Base-by-base conservation (phyloP, 495 filamentous ascomycete genomes). In the Poronia punctata region DNA sequence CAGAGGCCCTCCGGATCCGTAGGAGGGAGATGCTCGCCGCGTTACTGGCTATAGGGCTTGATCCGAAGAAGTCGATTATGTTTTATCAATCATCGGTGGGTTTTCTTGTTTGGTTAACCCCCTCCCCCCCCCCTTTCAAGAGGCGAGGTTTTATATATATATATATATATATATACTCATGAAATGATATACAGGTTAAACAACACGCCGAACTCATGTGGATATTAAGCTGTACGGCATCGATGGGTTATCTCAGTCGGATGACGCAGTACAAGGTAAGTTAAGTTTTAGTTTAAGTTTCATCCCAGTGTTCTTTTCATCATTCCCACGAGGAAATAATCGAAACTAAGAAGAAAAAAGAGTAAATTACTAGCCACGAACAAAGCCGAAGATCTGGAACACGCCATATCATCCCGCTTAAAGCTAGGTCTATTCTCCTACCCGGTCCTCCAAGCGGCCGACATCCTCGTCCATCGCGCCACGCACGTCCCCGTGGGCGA, bases 191-290 rank as follows among this genome's bases (percentile, higher is more conserved):
- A 12, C 45, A 85, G 80, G 80, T 95, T 7, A 74, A 77, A 7
- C 78, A 78, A 17, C 92, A 96, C 66, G 60, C 82, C 4, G 88
- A 96, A 61, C 67, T 98, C 46, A 90, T 92, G 78, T 98, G 93
- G 92, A 93, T 97, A 44, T 61, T 98, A 39, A 88, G 86, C 52
- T 94, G 88, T 40, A 80, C 82, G 25, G 86, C 93, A 20, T 84
- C 80, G 3, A 88, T 85, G 65, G 92, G 93, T 9, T 88, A 93
- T 60, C 68, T 98, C 21, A 81, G 78, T 3, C 74, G 93, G 8
- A 98, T 98, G 93, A 97, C 92, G 27, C 90, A 96, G 65, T 97
- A 89, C 89, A 98, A 97, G 77, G 86, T 88, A 40, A 51, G 68
- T 57, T 21, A 32, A 6, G 20, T 6, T 25, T 3, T n/a, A 1